Base-by-base conservation (phyloP, 1,139 yeast genomes). In the Blastobotrys illinoisensis region DNA sequence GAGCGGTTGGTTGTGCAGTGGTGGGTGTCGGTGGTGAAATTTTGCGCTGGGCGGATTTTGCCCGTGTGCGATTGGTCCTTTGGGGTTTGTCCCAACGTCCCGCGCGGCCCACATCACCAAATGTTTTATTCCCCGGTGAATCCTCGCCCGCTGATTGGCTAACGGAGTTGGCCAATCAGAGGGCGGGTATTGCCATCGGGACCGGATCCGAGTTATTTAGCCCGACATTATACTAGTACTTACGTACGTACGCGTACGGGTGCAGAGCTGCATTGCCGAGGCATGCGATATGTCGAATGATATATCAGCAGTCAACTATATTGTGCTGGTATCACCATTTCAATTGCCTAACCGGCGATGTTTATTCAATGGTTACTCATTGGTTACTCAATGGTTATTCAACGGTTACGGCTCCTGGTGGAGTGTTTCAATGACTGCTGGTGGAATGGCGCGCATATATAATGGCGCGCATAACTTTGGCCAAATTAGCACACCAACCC, bases 91-190 rank as follows among this genome's bases (percentile, higher is more conserved):
- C 47, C 47, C 47, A 45, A 45, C 24, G 47, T 16, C 16, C 13
- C 40, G 40, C 40, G 40, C 40, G 40, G 40, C 40, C 40, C 40
- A 32, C 40, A 32, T 32, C 40, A 32, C 40, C 40, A 32, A 32
- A 32, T 13, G 13, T 6, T 6, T 7, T 26, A 26, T 5, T 26
- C 14, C 16, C 7, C 28, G n/a, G 4, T 5, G 47, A 45, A 21
- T 20, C 19, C 9, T 2, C 23, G 18, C 28, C 47, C 47, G 5
- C 18, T 45, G 47, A 45, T 45, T 45, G 47, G 47, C 46, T 23
- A 14, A 16, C 14, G 9, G 18, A 5, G 28, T 23, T 14, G 18
- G 28, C 47, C 47, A 45, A 45, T 45, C 47, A 45, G n/a, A 20
- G 16, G 18, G 2, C 47, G 26, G 32, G 23, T 32, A 45, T 45